A percentile compares a stretch with the other conserved stretches of the same genome.
Evolutionary conservation across 352 stramenopile species (phyloP).

Genomic region (Globisporangium yorkense): DNA sequence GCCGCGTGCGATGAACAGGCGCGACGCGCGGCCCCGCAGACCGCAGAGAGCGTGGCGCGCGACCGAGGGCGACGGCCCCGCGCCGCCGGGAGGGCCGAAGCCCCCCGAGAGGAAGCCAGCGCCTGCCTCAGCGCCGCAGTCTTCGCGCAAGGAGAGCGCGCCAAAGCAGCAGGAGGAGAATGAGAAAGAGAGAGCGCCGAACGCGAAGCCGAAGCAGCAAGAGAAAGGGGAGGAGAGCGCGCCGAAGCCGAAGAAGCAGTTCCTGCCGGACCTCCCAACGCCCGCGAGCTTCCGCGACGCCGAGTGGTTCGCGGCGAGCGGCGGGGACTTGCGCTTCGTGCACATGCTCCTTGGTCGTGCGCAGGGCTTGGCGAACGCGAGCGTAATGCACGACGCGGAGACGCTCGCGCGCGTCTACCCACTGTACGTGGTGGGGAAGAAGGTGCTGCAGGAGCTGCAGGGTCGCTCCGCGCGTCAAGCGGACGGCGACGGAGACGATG

Average conservation of each 20-base stretch:
- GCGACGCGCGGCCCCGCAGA: not conserved
- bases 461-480: constrained; percentile 1
- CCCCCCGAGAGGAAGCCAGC: no score
- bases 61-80: no score
- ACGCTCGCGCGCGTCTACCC: constrained; percentile 26
- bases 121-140: no score
- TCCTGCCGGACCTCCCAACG: not conserved
- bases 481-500: constrained; percentile 13
- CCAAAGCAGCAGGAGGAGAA: not conserved
- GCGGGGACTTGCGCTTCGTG: constrained; percentile 36
- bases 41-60: not conserved
- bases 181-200: not conserved
- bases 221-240: not conserved
- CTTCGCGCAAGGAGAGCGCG: no score
- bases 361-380: constrained; percentile 30
- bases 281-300: constrained; percentile 27
- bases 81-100: no score
- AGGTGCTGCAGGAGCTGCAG: constrained; percentile 37
- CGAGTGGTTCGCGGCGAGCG: constrained; percentile 37
- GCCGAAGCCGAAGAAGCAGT: not conserved
- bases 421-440: constrained; percentile 40
- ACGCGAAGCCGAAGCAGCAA: not conserved
- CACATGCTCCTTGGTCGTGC: constrained; percentile 61
- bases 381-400: constrained; percentile 20
- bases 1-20: no score